Evolutionary conservation across 352 stramenopile species (phyloP).

Genomic region (Globisporangium middletonii): DNA sequence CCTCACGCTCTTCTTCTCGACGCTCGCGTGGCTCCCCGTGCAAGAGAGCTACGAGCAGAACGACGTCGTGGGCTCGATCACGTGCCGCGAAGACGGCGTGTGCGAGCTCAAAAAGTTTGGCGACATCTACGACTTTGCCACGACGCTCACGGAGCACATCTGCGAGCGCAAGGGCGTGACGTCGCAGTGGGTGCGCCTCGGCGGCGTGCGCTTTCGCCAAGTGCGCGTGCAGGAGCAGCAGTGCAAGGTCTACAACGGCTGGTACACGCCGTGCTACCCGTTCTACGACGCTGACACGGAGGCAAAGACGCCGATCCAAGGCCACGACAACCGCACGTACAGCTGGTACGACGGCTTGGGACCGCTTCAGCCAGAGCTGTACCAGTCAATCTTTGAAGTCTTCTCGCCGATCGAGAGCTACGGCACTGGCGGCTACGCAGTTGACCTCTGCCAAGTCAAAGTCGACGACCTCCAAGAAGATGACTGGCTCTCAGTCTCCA

Average conservation of each 20-base stretch:
- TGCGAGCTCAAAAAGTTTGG: slow-evolving; percentile 72
- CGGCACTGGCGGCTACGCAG: slow-evolving; percentile 61
- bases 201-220: slow-evolving; percentile 75
- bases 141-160: slow-evolving; percentile 38
- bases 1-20: slow-evolving; percentile 67
- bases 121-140: slow-evolving; percentile 77
- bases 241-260: slow-evolving; percentile 60
- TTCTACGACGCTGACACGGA: slow-evolving; percentile 52
- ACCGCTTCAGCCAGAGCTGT: slow-evolving; percentile 46
- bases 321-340: slow-evolving; percentile 43
- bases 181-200: slow-evolving; percentile 70
- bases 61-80: slow-evolving; percentile 70
- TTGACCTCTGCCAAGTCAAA: slow-evolving; percentile 64
- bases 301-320: slow-evolving; percentile 40
- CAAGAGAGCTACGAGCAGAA: slow-evolving; percentile 83
- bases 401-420: slow-evolving; percentile 41
- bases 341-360: slow-evolving; percentile 62
- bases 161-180: slow-evolving; percentile 50
- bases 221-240: slow-evolving; percentile 71
- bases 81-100: slow-evolving; percentile 72
- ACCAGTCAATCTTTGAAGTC: slow-evolving; percentile 43
- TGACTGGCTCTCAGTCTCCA: slow-evolving; percentile 70
- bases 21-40: slow-evolving; percentile 73
- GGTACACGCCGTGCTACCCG: slow-evolving; percentile 65
- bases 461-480: slow-evolving; percentile 62